These are phyloP conservation scores for Blastobotrys indianensis DNA, from an alignment of 1,139 yeast species.

Conservation along the genomic window DNA sequence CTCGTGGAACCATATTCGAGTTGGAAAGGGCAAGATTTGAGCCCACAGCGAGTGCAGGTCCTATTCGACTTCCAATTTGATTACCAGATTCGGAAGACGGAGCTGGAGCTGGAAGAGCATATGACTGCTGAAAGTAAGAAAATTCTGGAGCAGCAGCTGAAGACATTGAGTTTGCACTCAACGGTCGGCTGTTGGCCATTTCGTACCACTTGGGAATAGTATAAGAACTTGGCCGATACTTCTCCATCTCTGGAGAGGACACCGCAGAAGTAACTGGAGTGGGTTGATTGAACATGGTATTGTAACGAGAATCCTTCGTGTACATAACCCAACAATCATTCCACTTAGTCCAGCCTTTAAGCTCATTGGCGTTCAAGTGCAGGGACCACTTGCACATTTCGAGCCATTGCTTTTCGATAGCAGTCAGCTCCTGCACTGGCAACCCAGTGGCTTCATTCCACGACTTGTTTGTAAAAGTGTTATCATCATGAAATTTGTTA, in stretches of 20 bases:
- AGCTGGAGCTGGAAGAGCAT: constrained; percentile 9
- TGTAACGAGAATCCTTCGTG: constrained; percentile 3
- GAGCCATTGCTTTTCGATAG: constrained; percentile 72
- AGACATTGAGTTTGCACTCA: background rate
- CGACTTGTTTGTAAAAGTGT: constrained; percentile 88
- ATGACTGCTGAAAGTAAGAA: constrained; percentile 20
- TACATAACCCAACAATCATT: constrained; percentile 33
- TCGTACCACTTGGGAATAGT: constrained; percentile 26
- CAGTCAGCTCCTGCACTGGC: constrained; percentile 52
- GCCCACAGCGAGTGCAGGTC: no score
- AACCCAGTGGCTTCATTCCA: constrained; percentile 96
- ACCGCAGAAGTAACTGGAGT: constrained; percentile 7
- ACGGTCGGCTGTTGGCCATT: constrained; percentile 14
- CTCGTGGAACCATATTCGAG: no score
- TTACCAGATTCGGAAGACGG: background rate
- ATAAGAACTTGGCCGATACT: constrained; percentile 11
- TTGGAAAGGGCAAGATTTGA: no score
- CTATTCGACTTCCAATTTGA: no score
- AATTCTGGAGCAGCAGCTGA: constrained; percentile 2
- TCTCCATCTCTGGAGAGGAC: background rate
- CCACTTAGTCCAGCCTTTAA: constrained; percentile 37
- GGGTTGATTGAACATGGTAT: background rate
- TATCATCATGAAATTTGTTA: constrained; percentile 93
- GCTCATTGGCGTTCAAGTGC: constrained; percentile 27
- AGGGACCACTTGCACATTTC: constrained; percentile 32